These are phyloP conservation scores for Diversispora eburnea DNA, from an alignment of 192 early-diverging fungal species.

Conservation along the genomic window DNA sequence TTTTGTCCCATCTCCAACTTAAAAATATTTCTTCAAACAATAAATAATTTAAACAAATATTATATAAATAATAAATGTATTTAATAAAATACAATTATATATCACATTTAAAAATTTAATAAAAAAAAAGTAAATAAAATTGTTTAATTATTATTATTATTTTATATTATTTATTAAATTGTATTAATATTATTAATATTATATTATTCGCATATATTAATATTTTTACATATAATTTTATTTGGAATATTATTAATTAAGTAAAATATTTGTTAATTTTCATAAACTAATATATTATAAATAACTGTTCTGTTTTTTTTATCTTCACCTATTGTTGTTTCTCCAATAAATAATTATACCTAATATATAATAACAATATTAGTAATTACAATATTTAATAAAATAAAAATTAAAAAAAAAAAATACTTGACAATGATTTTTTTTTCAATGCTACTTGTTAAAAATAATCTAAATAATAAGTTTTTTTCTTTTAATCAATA, in stretches of 20 bases:
- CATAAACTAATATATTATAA: conserved; percentile 4
- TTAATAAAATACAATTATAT: no score
- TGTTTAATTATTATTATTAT: no score
- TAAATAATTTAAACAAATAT: no score
- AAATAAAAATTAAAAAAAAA: neutral
- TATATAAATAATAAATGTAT: no score
- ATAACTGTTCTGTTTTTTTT: neutral
- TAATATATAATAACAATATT: neutral
- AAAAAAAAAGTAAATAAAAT: no score
- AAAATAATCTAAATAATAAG: neutral
- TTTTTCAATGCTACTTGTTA: conserved; percentile 1
- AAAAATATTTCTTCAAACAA: no score
- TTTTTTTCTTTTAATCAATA: neutral
- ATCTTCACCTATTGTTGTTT: neutral
- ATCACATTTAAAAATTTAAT: no score
- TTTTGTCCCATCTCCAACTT: no score
- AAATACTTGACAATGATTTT: neutral
- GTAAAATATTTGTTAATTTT: conserved; percentile 17
- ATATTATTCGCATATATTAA: neutral
- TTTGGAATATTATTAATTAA: conserved; percentile 9
- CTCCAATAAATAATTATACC: neutral
- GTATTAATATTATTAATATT: no score
- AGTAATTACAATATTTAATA: neutral
- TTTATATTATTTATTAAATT: no score
- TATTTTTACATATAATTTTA: conserved; percentile 11